Percentiles rank a stretch among this genome's conserved stretches.
Conservation (phyloP, 495 filamentous ascomycete species). For the Glutinoglossum americanum region DNA sequence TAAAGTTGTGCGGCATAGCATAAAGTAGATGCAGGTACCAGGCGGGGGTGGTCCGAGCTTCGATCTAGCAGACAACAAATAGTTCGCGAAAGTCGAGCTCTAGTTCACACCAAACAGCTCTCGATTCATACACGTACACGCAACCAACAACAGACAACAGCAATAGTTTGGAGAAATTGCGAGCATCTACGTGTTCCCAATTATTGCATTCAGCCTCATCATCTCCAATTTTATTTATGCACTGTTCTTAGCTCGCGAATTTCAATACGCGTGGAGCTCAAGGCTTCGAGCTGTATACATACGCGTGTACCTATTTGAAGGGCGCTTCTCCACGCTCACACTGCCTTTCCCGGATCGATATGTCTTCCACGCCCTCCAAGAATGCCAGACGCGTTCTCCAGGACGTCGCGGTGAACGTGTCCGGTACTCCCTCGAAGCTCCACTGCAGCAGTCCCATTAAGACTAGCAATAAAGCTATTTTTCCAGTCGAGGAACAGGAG, state of each 20-base stretch:
- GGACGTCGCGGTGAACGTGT: not conserved
- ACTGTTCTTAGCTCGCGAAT: not conserved
- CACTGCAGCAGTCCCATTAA: not conserved
- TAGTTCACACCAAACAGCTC: not conserved
- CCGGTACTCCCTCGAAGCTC: not conserved
- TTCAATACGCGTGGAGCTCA: not conserved
- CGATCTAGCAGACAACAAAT: not conserved
- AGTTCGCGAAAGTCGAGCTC: not conserved
- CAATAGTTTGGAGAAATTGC: not conserved
- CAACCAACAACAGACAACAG: not conserved
- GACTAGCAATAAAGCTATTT: not conserved
- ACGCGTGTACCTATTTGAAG: not conserved
- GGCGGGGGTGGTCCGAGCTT: not conserved
- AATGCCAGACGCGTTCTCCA: not conserved
- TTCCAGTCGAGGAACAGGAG: not conserved
- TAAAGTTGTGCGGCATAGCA: no score
- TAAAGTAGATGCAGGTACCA: no score
- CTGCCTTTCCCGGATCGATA: not conserved
- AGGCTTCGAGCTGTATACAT: not conserved
- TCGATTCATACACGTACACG: not conserved
- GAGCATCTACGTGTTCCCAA: not conserved
- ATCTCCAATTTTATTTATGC: not conserved
- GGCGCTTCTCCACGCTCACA: not conserved
- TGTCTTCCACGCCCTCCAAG: constrained; percentile 1
- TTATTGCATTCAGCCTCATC: not conserved